Evolutionary conservation across 768 basidiomycete species (phyloP), one percentile per base, ranked within the genome.

Genomic region (Hypholoma sublateritium): DNA sequence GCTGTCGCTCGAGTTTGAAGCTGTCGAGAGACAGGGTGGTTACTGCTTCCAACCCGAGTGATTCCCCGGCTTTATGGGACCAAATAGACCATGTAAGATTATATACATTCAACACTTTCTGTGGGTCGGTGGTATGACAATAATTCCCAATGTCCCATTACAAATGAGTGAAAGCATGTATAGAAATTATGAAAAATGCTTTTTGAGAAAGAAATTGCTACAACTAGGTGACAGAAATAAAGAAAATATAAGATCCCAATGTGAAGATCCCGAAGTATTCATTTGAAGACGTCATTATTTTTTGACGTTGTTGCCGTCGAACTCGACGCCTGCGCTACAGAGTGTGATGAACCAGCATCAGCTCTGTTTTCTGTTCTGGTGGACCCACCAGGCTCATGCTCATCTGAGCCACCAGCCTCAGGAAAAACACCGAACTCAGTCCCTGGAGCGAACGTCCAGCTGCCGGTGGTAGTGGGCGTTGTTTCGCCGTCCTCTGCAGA

Each of bases 361-460:
- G 4, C 8, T 19, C 28, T 19, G 51, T 41, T 19, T 17, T 39
- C 39, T 16, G 28, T 48, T n/a, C 35, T 36, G 25, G 32, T 48
- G 16, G 46, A 48, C 14, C n/a, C 17, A 25, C 8, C 22, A 35
- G 48, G 24, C 14, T 37, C 32, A 37, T 16, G 28, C 9, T 44
- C 43, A 42, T 51, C 35, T 12, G 48, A 14, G 35, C 35, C 32
- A 13, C 14, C 35, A 11, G 34, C 12, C 5, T 43, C 50, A 28
- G 46, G 24, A 12, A 32, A 48, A 24, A 54, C 59, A 9, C 59
- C 59, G 19, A 60, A 57, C 22, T 59, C 59, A 9, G 42, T 39
- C 13, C 28, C 34, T 2, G 63, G 60, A n/a, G 84, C 74, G 63
- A 88, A 81, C 22, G 84, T 87, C 86, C 88, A 88, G 64, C 86